phyloP scores from a whole-genome alignment of 495 filamentous ascomycete species.

The Penicillium dipodomyicola region DNA sequence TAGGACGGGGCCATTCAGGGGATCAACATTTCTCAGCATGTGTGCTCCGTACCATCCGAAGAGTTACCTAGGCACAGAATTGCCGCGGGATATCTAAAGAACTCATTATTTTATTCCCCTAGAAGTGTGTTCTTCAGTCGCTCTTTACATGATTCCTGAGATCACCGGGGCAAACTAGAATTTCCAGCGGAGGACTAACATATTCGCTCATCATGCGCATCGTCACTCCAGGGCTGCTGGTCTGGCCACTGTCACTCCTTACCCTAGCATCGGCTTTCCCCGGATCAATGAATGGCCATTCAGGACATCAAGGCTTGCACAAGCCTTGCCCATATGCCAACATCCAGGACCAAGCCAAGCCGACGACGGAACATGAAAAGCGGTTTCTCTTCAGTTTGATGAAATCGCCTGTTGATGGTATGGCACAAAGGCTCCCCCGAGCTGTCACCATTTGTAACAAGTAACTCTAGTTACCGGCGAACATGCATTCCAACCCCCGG shows the following conservation, averaged over 20 bases:
- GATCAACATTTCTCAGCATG: slow-evolving; percentile 11
- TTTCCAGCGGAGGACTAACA: neutral
- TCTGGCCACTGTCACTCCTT: slow-evolving; percentile 9
- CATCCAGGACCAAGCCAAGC: slow-evolving; percentile 1
- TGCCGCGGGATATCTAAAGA: neutral
- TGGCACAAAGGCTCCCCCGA: neutral
- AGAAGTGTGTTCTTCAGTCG: neutral
- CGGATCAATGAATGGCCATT: neutral
- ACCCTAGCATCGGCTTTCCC: slow-evolving; percentile 16
- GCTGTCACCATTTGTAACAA: neutral
- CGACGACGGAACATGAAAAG: slow-evolving; percentile 18
- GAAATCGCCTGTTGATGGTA: slow-evolving; percentile 31
- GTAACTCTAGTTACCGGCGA: slow-evolving; percentile 32
- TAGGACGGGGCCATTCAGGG: slow-evolving; percentile 16
- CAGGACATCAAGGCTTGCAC: slow-evolving; percentile 14
- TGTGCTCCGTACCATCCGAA: neutral
- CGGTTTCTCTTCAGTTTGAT: slow-evolving; percentile 29
- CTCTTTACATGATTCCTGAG: neutral
- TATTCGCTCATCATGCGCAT: slow-evolving; percentile 16
- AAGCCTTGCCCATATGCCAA: slow-evolving; percentile 30
- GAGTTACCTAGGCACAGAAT: neutral
- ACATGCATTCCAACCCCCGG: slow-evolving; percentile 40
- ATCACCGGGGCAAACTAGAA: neutral
- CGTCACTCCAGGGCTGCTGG: slow-evolving; percentile 3
- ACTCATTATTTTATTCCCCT: neutral